Base-by-base conservation (phyloP, 345 rosid genomes). In the Eucalyptus cloeziana region DNA sequence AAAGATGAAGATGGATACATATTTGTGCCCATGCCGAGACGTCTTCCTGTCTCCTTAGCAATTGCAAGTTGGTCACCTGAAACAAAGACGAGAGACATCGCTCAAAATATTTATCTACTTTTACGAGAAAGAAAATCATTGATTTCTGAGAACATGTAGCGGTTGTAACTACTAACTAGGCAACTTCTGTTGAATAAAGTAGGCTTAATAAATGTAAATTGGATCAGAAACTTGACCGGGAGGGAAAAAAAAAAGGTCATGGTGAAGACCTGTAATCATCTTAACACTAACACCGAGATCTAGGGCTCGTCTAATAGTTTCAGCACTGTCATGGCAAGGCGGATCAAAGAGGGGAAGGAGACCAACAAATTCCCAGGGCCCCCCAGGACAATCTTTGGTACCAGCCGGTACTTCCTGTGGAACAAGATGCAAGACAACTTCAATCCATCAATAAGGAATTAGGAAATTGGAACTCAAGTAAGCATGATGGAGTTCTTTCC, bases 21-120 rank as follows among this genome's bases (percentile, higher is more conserved):
- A 92, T 97, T 97, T 88, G 97, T 94, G 44, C 99, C 99, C 99
- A 97, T 97, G 88, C 99, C 99, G 80, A 97, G 99, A 54, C 99
- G 93, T 89, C 99, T 97, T 47, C 99, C 99, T 25, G 99, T 96
- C 90, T 97, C 99, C 92, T 97, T 96, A 64, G 92, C 99, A 83
- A 97, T 97, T 24, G 99, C 99, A 85, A 97, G 95, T 91, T 97
- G 99, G 90, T 97, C 99, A 91, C 99, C 97, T 95, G 85, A 69
- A 88, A 89, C 86, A 85, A 51, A 79, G 51, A 56, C 19, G 25
- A 2, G 27, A 43, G 7, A 37, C 83, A 21, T 76, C 24, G 83
- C 13, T 21, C 27, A 10, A 76, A 76, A 13, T 76, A 10, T 76
- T 40, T 10, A 37, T 76, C 47, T 76, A 44, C 47, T 37, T 76